A percentile compares a stretch with the other conserved stretches of the same genome.
phyloP scores from a whole-genome alignment of 164 flowering plant genomes.

The Amborella trichopoda region DNA sequence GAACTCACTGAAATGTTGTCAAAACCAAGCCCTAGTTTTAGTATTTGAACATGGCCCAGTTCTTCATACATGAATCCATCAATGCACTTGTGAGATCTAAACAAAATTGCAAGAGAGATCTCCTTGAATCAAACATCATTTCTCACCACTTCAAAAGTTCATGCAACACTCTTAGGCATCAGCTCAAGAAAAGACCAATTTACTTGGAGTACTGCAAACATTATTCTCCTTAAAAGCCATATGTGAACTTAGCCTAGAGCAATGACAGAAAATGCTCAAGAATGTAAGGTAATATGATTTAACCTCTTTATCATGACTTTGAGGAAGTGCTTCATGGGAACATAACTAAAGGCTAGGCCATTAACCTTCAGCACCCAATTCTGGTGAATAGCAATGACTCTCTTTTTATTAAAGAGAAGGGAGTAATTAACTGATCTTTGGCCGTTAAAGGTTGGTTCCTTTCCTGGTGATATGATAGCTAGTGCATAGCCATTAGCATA shows the following conservation, averaged over 20 bases:
- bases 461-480: neutral
- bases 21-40: too few relatives aligned
- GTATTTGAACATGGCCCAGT: too few relatives aligned
- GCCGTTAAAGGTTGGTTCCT: constrained; percentile 69
- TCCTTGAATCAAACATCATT: too few relatives aligned
- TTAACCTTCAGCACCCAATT: constrained; percentile 23
- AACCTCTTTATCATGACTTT: constrained; percentile 18
- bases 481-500: neutral
- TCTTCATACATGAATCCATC: too few relatives aligned
- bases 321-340: constrained; percentile 28
- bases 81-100: too few relatives aligned
- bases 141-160: constrained; percentile 50
- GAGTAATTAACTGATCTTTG: constrained; percentile 61
- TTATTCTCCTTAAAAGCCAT: constrained; percentile 47
- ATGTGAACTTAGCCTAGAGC: constrained; percentile 47
- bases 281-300: constrained; percentile 43
- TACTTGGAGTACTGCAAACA: constrained; percentile 72
- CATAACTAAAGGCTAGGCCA: constrained; percentile 30
- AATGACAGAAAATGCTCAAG: constrained; percentile 45
- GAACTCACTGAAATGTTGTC: too few relatives aligned
- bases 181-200: constrained; percentile 87
- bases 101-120: too few relatives aligned
- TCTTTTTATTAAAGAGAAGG: too few relatives aligned
- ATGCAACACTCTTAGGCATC: constrained; percentile 69
- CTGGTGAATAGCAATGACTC: constrained; percentile 28